A percentile compares a stretch with the other conserved stretches of the same genome.
These are phyloP conservation scores for Hapsidospora chrysogenum DNA, from an alignment of 495 filamentous ascomycete species.

Conservation along the genomic window DNA sequence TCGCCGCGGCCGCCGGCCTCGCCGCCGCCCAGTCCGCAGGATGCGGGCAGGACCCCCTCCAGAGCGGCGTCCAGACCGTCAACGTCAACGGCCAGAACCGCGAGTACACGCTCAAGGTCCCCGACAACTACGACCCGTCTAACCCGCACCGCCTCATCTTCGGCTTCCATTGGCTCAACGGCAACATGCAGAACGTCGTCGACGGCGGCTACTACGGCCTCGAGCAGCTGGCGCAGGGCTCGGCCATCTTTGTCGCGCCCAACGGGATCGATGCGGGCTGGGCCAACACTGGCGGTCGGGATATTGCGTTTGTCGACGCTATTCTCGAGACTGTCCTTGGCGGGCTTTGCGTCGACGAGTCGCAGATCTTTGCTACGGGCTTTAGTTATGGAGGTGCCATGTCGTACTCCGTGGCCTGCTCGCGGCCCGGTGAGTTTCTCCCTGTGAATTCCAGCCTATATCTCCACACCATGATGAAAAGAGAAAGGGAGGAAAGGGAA, in stretches of 20 bases:
- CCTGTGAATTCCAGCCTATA: too few relatives aligned
- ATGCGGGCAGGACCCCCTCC: too few relatives aligned
- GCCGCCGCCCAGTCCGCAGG: too few relatives aligned
- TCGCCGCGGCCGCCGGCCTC: too few relatives aligned
- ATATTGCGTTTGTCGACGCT: constrained; percentile 14
- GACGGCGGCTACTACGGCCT: constrained; percentile 18
- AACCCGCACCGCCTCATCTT: constrained; percentile 16
- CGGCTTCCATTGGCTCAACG: constrained; percentile 13
- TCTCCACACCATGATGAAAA: too few relatives aligned
- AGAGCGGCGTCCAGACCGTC: too few relatives aligned
- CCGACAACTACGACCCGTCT: constrained; percentile 15
- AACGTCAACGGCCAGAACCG: constrained; percentile 4
- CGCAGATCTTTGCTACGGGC: constrained; percentile 16
- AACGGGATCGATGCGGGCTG: constrained; percentile 17
- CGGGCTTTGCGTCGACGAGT: constrained; percentile 17
- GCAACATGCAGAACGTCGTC: constrained; percentile 13
- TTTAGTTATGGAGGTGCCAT: constrained; percentile 24
- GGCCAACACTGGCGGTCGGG: constrained; percentile 18
- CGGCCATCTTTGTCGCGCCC: constrained; percentile 19
- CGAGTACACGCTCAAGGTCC: constrained; percentile 16
- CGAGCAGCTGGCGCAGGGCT: constrained; percentile 9
- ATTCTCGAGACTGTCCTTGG: constrained; percentile 11
- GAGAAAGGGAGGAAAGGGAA: too few relatives aligned
- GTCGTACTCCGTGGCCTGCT: constrained; percentile 24
- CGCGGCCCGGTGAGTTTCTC: too few relatives aligned